These are phyloP conservation scores for Ligustrum vulgare DNA, from an alignment of 257 asterid genomes.

Conservation along the genomic window DNA sequence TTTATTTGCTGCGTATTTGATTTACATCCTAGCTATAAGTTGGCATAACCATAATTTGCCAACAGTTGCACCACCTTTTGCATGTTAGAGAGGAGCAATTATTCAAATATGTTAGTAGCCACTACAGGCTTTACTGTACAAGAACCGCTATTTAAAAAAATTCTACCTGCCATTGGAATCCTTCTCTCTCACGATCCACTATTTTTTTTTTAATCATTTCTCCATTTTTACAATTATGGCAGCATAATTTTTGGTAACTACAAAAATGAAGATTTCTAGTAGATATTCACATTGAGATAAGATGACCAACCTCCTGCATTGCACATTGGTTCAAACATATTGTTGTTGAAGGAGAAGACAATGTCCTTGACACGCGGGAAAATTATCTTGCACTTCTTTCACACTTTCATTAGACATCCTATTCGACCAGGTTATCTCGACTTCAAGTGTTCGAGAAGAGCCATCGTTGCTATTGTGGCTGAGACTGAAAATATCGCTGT, in stretches of 20 bases:
- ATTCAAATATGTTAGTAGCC: background rate
- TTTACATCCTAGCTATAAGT: background rate
- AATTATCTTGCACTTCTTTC: slow-evolving; percentile 11
- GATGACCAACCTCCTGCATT: background rate
- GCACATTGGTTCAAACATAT: background rate
- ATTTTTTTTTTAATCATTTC: background rate
- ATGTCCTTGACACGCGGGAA: background rate
- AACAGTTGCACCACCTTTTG: background rate
- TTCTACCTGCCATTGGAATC: background rate
- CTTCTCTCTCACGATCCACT: background rate
- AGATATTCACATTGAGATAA: slow-evolving; percentile 1
- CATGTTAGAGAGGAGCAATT: background rate
- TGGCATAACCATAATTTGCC: background rate
- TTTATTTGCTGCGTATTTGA: background rate
- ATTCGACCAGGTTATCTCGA: slow-evolving; percentile 78
- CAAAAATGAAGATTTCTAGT: background rate
- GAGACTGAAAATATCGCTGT: slow-evolving; percentile 63
- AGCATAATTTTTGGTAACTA: background rate
- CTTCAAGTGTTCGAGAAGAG: slow-evolving; percentile 60
- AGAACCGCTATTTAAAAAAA: background rate
- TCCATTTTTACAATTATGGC: background rate
- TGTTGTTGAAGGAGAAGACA: background rate
- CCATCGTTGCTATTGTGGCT: slow-evolving; percentile 52
- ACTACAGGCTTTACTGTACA: background rate
- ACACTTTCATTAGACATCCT: slow-evolving; percentile 35